phyloP scores from a whole-genome alignment of 1,284 basidiomycete species.

The Rhodotorula mucilaginosa region DNA sequence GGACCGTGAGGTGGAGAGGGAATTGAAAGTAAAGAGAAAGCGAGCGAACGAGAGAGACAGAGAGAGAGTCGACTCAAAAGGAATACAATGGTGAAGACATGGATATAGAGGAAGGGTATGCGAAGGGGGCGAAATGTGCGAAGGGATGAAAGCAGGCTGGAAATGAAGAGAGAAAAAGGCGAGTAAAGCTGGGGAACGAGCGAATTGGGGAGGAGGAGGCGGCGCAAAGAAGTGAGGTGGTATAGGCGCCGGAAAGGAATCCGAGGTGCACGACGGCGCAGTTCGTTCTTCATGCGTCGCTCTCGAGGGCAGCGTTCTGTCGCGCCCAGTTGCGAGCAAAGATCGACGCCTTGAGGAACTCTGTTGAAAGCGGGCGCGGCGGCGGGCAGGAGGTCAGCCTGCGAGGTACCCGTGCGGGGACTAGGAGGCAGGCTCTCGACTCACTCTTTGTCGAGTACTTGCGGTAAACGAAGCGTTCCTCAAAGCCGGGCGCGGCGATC shows the following conservation, averaged over 20 bases:
- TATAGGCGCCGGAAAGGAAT: background rate
- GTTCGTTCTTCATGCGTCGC: background rate
- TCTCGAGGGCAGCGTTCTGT: slow-evolving; percentile 17
- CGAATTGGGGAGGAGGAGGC: background rate
- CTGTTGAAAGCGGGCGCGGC: slow-evolving; percentile 6
- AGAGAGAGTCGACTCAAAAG: background rate
- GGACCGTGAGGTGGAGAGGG: no score
- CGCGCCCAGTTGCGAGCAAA: slow-evolving; percentile 57
- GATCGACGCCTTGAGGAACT: slow-evolving; percentile 72
- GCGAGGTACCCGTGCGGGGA: no score
- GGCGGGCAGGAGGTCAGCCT: background rate
- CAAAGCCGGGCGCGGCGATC: slow-evolving; percentile 75
- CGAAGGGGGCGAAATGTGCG: background rate
- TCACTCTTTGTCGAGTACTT: slow-evolving; percentile 90
- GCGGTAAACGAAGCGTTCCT: slow-evolving; percentile 83
- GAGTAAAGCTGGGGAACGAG: background rate
- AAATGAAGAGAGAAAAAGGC: background rate
- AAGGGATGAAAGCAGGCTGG: background rate
- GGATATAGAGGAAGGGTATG: slow-evolving; percentile 2
- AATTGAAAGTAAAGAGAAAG: background rate
- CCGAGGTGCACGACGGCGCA: background rate
- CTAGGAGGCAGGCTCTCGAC: background rate
- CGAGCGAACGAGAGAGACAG: background rate
- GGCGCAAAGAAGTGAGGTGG: background rate
- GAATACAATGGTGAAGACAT: background rate